A percentile compares a stretch with the other conserved stretches of the same genome.
Conservation (phyloP, 805 yeast species). For the Lipomyces anomalus region DNA sequence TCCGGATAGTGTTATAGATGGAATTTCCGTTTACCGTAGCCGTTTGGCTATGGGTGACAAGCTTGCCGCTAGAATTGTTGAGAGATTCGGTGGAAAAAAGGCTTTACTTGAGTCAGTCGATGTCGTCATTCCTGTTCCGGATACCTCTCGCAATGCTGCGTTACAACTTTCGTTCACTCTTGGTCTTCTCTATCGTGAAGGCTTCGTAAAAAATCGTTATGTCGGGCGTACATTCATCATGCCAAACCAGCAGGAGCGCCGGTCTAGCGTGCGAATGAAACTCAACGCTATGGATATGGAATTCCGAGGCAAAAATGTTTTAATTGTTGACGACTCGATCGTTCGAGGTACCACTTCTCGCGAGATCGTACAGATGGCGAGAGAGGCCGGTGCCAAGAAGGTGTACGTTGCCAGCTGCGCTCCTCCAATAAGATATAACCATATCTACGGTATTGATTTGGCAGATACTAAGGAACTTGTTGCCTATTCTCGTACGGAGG, state of each 20-base stretch:
- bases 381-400: constrained; percentile 92
- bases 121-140: constrained; percentile 97
- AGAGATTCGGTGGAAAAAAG: constrained; percentile 40
- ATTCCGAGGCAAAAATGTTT: constrained; percentile 75
- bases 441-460: constrained; percentile 93
- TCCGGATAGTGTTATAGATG: constrained; percentile 93
- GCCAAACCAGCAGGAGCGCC: constrained; percentile 95
- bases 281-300: constrained; percentile 94
- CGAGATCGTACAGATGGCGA: constrained; percentile 97
- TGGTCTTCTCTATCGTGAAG: constrained; percentile 85
- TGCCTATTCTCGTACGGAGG: constrained; percentile 71
- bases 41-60: constrained; percentile 91
- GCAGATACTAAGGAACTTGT: constrained; percentile 93
- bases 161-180: constrained; percentile 81
- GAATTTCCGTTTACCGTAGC: constrained; percentile 90
- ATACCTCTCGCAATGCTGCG: constrained; percentile 95
- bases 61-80: constrained; percentile 64
- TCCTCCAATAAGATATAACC: constrained; percentile 95
- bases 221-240: constrained; percentile 97
- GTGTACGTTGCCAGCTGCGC: constrained; percentile 98
- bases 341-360: constrained; percentile 96
- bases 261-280: constrained; percentile 88
- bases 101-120: constrained; percentile 59
- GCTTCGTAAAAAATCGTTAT: constrained; percentile 92
- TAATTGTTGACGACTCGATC: constrained; percentile 93